Evolutionary conservation across 768 basidiomycete genomes (phyloP), one percentile per base, ranked within the genome.

Genomic region (Fistulinella prunicolor): DNA sequence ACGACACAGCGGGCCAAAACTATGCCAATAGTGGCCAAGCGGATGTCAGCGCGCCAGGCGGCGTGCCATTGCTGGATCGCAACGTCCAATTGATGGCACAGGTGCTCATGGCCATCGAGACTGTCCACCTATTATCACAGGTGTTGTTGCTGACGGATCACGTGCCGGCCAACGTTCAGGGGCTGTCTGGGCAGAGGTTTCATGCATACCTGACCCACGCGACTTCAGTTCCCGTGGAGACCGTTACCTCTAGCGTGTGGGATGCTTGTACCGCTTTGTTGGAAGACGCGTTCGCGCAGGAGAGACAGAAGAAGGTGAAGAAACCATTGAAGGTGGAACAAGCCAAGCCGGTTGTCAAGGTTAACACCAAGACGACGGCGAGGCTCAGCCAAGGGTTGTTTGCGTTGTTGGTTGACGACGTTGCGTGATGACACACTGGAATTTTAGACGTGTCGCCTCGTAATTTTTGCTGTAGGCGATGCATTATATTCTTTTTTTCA

Each of bases 51-150:
- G 21, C 12, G 42, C 54, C 56, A 41, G 24, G 32, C 9, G 9
- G 36, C 21, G 30, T 51, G 6, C 70, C 73, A 0, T 67, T 83
- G 20, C 61, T 66, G 17, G 81, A 86, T 59, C 73, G 86, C 6
- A 78, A 81, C 56, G 68, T 89, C 36, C 88, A 89, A 56, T 73
- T 90, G 14, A 70, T 73, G 42, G 85, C 86, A 0, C 88, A 92
- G 55, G 59, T 78, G 12, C 64, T 81, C 4, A 73, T 75, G 60
- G 76, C 85, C 5, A 56, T 83, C 6, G 83, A 87, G 49, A 73
- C 74, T 28, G 71, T 88, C 37, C 77, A 78, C 22, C 73, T 80
- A 38, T 70, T 92, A 16, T 71, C 79, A 0, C 80, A 89, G 55
- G 73, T 78, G 13, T 66, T 91, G 32, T 70, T 88, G 9, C 68